Conservation (phyloP, 1,139 yeast genomes). For the Saccharomyces pastorianus region DNA sequence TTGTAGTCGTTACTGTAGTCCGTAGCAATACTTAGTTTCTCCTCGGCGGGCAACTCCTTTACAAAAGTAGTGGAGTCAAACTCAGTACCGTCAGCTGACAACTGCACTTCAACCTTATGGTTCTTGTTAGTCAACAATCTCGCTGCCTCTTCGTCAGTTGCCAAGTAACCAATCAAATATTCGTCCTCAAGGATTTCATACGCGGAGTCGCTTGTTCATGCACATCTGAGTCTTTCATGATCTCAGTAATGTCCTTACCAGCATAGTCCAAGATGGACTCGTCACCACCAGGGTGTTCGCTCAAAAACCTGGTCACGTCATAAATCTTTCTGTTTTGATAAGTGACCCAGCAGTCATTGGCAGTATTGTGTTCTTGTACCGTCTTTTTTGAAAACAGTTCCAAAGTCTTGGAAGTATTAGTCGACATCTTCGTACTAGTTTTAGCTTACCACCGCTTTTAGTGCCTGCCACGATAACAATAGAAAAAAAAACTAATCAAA, state of each 20-base stretch:
- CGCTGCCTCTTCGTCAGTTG: conserved; percentile 53
- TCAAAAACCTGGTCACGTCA: conserved; percentile 68
- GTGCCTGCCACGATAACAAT: not conserved
- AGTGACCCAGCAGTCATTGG: conserved; percentile 68
- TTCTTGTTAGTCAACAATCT: conserved; percentile 40
- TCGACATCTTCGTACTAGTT: conserved; percentile 5
- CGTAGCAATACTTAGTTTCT: conserved; percentile 65
- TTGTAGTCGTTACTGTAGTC: conserved; percentile 63
- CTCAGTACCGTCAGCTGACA: conserved; percentile 25
- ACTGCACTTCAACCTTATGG: conserved; percentile 36
- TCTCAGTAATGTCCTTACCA: conserved; percentile 74
- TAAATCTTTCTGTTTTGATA: conserved; percentile 70
- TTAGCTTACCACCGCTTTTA: not conserved
- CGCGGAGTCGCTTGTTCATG: conserved; percentile 82
- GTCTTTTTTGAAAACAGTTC: conserved; percentile 39
- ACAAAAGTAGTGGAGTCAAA: conserved; percentile 48
- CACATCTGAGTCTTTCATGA: conserved; percentile 58
- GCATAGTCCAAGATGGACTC: conserved; percentile 54
- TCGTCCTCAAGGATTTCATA: conserved; percentile 83
- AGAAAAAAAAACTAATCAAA: not conserved
- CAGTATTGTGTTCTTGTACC: conserved; percentile 44
- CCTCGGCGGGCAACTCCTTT: conserved; percentile 58
- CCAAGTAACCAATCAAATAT: conserved; percentile 51
- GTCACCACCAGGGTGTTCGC: conserved; percentile 84
- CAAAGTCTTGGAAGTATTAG: conserved; percentile 27